Percentiles rank a stretch among this genome's conserved stretches.
These are phyloP conservation scores for Aspergillus clavatus DNA, from an alignment of 2,329 filamentous ascomycete genomes.

Conservation along the genomic window DNA sequence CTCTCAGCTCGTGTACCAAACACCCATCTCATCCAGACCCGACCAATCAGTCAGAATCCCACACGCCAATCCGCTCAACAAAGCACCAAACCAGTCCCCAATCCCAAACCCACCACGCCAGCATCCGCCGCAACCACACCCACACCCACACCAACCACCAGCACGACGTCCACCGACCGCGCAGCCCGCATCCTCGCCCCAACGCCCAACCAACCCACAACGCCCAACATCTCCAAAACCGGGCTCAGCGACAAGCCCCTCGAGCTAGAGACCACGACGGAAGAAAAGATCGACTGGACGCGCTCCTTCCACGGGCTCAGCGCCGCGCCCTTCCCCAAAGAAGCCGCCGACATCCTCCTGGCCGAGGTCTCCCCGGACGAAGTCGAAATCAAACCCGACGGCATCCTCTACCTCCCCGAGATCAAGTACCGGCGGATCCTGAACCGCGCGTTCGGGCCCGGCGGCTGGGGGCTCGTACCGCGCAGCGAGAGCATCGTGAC, in stretches of 20 bases:
- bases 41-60: slow-evolving; percentile 7
- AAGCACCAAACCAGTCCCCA: slow-evolving; percentile 8
- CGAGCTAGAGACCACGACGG: slow-evolving; percentile 23
- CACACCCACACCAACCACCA: slow-evolving; percentile 9
- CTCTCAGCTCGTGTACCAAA: background rate
- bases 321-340: slow-evolving; percentile 62
- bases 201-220: slow-evolving; percentile 28
- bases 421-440: slow-evolving; percentile 94
- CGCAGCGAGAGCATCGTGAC: slow-evolving; percentile 80
- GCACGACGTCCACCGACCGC: no score
- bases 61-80: slow-evolving; percentile 7
- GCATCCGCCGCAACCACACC: slow-evolving; percentile 13
- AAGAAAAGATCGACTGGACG: slow-evolving; percentile 68
- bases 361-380: slow-evolving; percentile 65
- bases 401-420: slow-evolving; percentile 92
- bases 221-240: slow-evolving; percentile 36
- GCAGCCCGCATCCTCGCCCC: slow-evolving; percentile 17
- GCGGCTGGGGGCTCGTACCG: slow-evolving; percentile 91
- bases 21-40: slow-evolving; percentile 7
- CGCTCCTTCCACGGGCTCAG: slow-evolving; percentile 78
- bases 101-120: slow-evolving; percentile 12
- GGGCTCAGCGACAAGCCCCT: slow-evolving; percentile 35
- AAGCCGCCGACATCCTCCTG: slow-evolving; percentile 65
- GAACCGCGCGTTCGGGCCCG: slow-evolving; percentile 86
- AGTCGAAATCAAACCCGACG: slow-evolving; percentile 96